phyloP scores from a whole-genome alignment of 2,329 filamentous ascomycete genomes.

The Aspergillus hiratsukae region DNA sequence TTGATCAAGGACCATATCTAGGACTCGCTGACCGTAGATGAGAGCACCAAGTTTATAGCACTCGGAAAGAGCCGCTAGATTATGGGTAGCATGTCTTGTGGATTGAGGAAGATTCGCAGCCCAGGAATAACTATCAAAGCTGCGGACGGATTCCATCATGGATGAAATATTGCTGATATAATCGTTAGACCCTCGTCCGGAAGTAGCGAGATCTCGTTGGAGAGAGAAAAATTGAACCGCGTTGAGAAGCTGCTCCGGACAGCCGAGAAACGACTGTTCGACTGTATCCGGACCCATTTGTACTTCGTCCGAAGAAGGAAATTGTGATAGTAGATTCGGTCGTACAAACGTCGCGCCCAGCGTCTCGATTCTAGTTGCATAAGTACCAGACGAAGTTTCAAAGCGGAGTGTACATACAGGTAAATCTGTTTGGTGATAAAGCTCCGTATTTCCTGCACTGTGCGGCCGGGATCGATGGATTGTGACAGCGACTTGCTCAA shows the following conservation, averaged over 20 bases:
- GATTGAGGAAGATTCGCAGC: constrained; percentile 15
- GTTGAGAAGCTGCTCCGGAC: constrained; percentile 29
- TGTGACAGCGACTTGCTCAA: constrained; percentile 8
- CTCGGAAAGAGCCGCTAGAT: constrained; percentile 24
- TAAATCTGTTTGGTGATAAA: constrained; percentile 31
- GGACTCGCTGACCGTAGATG: constrained; percentile 29
- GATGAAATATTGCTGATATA: no score
- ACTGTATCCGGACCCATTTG: constrained; percentile 21
- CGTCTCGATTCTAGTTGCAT: constrained; percentile 26
- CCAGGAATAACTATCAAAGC: constrained; percentile 27
- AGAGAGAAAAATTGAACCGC: constrained; percentile 25
- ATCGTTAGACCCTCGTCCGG: constrained; percentile 9
- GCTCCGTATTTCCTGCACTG: constrained; percentile 22
- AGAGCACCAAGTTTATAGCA: constrained; percentile 27
- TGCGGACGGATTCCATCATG: constrained; percentile 16
- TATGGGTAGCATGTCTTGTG: constrained; percentile 10
- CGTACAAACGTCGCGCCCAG: constrained; percentile 31
- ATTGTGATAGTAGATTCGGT: constrained; percentile 25
- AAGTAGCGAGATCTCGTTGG: constrained; percentile 21
- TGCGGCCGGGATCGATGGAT: constrained; percentile 21
- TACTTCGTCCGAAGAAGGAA: constrained; percentile 10
- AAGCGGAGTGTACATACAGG: constrained; percentile 17
- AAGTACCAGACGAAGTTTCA: no score
- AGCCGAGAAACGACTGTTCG: constrained; percentile 34
- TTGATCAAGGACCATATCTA: constrained; percentile 19